Base-by-base conservation (phyloP, 108 stramenopile genomes). In the Cyclotella atomus region DNA sequence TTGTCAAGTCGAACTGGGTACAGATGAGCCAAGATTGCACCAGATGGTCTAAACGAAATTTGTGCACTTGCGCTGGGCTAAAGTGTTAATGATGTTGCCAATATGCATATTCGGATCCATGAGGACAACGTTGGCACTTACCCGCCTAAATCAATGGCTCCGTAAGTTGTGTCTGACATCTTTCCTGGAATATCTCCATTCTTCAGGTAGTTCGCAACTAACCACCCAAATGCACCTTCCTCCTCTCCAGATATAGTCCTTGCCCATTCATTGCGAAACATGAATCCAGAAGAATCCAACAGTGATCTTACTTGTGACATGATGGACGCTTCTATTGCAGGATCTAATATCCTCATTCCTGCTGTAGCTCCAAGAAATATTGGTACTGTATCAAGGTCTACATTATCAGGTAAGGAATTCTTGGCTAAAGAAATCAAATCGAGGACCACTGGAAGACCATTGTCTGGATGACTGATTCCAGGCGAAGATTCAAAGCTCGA, bases 341-440 rank as follows among this genome's bases (percentile, higher is more conserved):
- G 50, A 12, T 82, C 56, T 24, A 97, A 50, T 28, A 86, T 79
- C 20, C 97, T 85, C 91, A 97, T 93, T 4, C 97, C 97, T 1
- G 92, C 97, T 15, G 97, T 98, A 8, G 98, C 98, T 34, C 94
- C 90, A 24, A 98, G 79, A 62, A 83, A 97, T n/a, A 98, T 95
- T 32, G 95, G 98, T 43, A 82, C 65, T 3, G 27, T 19, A n/a
- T n/a, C n/a, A n/a, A n/a, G n/a, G 0, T 64, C 12, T 4, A 59
- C 28, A 27, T 54, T 17, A n/a, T 24, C 2, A 0, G 75, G 74
- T 3, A 76, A 35, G 1, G 75, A 53, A 1, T 33, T 28, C 45
- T 47, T 36, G 53, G 75, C 73, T 2, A 53, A 27, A 20, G 45
- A 1, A 0, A 65, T 19, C 38, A 81, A 56, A 29, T 54, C 36